These are phyloP conservation scores for Neurospora cerealis DNA, from an alignment of 495 filamentous ascomycete species.

Conservation along the genomic window DNA sequence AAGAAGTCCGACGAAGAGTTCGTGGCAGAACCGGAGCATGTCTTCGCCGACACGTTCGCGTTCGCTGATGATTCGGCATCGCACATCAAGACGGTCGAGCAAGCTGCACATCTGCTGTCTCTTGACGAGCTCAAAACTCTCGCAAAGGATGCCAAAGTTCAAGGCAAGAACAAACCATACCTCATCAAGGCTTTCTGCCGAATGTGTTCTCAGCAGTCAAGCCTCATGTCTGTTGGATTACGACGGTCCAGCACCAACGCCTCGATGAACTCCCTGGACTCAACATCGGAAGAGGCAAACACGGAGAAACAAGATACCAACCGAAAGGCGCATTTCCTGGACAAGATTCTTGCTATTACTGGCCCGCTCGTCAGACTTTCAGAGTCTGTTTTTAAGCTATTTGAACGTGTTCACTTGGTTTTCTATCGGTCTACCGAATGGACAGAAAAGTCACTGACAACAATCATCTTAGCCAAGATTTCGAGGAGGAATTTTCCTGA, in stretches of 20 bases:
- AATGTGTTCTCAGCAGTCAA: constrained; percentile 61
- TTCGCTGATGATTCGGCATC: constrained; percentile 73
- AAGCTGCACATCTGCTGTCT: constrained; percentile 69
- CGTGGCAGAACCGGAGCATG: constrained; percentile 28
- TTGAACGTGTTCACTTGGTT: constrained; percentile 88
- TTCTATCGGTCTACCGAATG: constrained; percentile 95
- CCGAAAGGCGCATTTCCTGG: constrained; percentile 33
- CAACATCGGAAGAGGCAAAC: constrained; percentile 1
- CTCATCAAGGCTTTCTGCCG: constrained; percentile 60
- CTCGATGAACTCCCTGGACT: constrained; percentile 19
- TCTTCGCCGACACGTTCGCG: constrained; percentile 45
- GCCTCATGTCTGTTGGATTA: constrained; percentile 52
- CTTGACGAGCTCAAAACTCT: constrained; percentile 80
- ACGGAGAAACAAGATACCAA: constrained; percentile 23
- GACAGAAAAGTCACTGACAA: constrained; percentile 93
- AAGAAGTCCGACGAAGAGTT: not conserved
- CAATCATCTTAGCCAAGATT: constrained; percentile 87
- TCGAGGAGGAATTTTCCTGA: constrained; percentile 77
- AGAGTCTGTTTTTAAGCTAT: constrained; percentile 62
- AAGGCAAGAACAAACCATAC: constrained; percentile 84
- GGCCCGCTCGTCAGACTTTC: constrained; percentile 80
- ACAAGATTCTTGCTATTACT: constrained; percentile 69
- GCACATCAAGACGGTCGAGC: constrained; percentile 69
- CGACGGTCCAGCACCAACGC: constrained; percentile 41
- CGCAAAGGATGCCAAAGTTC: constrained; percentile 77